Percentiles rank a stretch among this genome's conserved stretches.
These are phyloP conservation scores for Dacryopinax spathularia DNA, from an alignment of 768 basidiomycete species.

Conservation along the genomic window DNA sequence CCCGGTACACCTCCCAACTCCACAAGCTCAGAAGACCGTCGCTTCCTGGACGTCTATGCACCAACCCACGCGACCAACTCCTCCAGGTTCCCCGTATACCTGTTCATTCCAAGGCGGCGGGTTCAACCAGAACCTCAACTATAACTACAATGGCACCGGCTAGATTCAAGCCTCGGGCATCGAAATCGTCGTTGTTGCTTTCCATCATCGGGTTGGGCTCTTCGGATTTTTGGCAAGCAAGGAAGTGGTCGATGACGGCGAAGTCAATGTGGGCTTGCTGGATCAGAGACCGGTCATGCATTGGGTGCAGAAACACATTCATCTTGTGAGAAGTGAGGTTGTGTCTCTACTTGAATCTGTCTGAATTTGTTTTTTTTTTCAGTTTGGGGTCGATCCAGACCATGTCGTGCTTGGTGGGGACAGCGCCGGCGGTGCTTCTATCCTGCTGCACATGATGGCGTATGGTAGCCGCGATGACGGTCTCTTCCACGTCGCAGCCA, in stretches of 20 bases:
- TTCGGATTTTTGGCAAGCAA: not conserved
- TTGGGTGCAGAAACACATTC: too few species aligned
- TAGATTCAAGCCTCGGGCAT: conserved; percentile 6
- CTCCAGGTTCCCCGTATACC: conserved; percentile 10
- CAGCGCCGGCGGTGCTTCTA: conserved; percentile 9
- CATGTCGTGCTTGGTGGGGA: conserved; percentile 10
- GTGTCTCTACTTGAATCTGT: not conserved
- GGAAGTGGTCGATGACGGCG: not conserved
- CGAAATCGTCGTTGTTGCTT: conserved; percentile 10
- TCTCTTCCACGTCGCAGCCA: conserved; percentile 5
- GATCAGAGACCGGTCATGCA: too few species aligned
- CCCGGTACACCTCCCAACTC: too few species aligned
- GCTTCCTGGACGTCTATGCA: conserved; percentile 11
- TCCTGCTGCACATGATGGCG: conserved; percentile 10
- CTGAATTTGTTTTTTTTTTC: not conserved
- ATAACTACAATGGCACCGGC: conserved; percentile 10
- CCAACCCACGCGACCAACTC: conserved; percentile 8
- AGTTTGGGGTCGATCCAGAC: conserved; percentile 12
- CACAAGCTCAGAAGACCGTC: conserved; percentile 13
- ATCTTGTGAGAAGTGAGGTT: not conserved
- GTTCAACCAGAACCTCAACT: conserved; percentile 2
- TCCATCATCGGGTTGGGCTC: conserved; percentile 11
- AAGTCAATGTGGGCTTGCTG: too few species aligned
- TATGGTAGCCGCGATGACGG: conserved; percentile 1
- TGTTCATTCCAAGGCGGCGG: conserved; percentile 13